Evolutionary conservation across 805 yeast genomes (phyloP).

Genomic region (Saccharomycopsis fodiens): DNA sequence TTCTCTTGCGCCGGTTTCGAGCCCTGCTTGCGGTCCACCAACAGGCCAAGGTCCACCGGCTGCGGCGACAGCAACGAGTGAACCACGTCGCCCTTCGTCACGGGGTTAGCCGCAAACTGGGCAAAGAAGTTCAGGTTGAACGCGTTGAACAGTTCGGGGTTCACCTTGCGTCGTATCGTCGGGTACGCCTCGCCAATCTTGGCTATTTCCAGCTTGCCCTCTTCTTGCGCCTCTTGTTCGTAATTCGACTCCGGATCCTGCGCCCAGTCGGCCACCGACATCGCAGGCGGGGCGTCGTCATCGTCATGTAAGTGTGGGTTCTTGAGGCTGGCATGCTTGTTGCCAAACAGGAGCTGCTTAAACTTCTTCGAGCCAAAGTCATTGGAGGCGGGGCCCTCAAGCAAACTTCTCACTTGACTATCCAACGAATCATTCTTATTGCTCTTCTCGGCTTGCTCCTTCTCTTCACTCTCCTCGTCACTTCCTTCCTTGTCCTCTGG

Average conservation of each 20-base stretch:
- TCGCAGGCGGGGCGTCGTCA: constrained; percentile 17
- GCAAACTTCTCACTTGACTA: constrained; percentile 14
- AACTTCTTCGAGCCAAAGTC: constrained; percentile 18
- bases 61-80: background rate
- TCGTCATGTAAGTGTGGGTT: constrained; percentile 14
- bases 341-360: constrained; percentile 13
- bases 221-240: background rate
- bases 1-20: background rate
- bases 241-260: background rate
- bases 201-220: constrained; percentile 2
- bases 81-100: background rate
- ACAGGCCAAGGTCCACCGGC: background rate
- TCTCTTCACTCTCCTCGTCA: constrained; percentile 1
- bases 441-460: background rate
- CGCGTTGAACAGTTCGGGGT: constrained; percentile 15
- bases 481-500: constrained; percentile 7
- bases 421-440: constrained; percentile 8
- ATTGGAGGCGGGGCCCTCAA: constrained; percentile 15
- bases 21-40: background rate
- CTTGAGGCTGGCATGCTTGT: background rate
- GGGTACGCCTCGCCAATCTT: background rate
- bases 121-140: constrained; percentile 16
- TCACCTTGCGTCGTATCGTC: background rate
- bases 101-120: constrained; percentile 9
- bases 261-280: constrained; percentile 10